A percentile compares a stretch with the other conserved stretches of the same genome.
These are phyloP conservation scores for Pisolithus albus DNA, from an alignment of 768 basidiomycete genomes.

Conservation along the genomic window DNA sequence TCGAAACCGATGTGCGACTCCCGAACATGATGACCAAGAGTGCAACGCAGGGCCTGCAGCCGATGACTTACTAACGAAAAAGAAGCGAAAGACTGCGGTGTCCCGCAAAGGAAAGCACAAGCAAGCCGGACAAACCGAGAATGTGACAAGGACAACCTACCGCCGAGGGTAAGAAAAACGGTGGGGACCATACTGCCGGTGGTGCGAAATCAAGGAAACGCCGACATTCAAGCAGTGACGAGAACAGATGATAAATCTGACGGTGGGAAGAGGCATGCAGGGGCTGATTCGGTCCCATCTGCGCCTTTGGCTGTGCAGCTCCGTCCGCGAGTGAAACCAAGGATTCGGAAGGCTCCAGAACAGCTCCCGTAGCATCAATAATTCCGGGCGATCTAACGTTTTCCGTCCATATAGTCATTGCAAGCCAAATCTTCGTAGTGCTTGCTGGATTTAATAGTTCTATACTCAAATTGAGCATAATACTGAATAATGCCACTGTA, in stretches of 20 bases:
- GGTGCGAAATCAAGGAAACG: not conserved
- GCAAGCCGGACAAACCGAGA: not conserved
- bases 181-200: not conserved
- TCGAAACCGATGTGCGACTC: conserved; percentile 9
- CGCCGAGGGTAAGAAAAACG: not conserved
- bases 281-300: conserved; percentile 9
- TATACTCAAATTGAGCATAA: no score
- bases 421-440: no score
- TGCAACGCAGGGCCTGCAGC: conserved; percentile 22
- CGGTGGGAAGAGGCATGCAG: conserved; percentile 15
- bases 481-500: no score
- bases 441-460: no score
- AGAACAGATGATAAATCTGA: conserved; percentile 7
- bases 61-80: conserved; percentile 22
- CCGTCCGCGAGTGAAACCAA: conserved; percentile 38
- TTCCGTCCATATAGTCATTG: no score
- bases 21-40: conserved; percentile 19
- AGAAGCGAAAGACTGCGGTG: conserved; percentile 23
- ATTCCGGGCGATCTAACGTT: no score
- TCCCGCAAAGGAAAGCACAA: conserved; percentile 9
- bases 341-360: conserved; percentile 8
- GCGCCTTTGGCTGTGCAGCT: conserved; percentile 26
- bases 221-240: not conserved
- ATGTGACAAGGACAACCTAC: not conserved
- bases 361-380: not conserved